A percentile compares a stretch with the other conserved stretches of the same genome.
Evolutionary conservation across 106 monocot genomes (phyloP).

Genomic region (Dioscorea alata): DNA sequence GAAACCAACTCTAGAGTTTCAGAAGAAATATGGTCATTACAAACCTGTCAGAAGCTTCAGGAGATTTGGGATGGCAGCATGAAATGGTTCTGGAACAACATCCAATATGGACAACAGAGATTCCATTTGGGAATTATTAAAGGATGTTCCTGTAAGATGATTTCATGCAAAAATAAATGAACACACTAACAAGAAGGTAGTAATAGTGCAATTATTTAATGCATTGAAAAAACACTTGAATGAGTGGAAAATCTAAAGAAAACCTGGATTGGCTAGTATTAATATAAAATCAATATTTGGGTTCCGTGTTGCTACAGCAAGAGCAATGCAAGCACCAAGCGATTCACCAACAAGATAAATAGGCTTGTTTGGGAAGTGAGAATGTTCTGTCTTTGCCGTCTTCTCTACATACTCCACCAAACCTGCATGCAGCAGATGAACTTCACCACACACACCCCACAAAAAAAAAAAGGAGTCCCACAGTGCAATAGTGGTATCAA

Average conservation of each 20-base stretch:
- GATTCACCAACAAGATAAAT: conserved; percentile 90
- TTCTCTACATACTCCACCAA: conserved; percentile 62
- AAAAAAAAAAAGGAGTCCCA: too few relatives aligned
- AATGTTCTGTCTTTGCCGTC: conserved; percentile 36
- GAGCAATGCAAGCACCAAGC: conserved; percentile 78
- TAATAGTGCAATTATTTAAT: not conserved
- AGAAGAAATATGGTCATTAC: not conserved
- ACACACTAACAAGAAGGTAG: not conserved
- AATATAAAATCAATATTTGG: conserved; percentile 67
- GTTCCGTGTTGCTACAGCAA: conserved; percentile 71
- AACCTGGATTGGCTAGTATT: conserved; percentile 83
- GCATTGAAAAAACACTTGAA: not conserved
- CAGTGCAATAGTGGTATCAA: too few relatives aligned
- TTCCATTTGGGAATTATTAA: conserved; percentile 41
- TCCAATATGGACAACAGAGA: conserved; percentile 29
- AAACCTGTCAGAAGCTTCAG: conserved; percentile 44
- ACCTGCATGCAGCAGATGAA: conserved; percentile 24
- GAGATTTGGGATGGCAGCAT: conserved; percentile 26
- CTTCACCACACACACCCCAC: not conserved
- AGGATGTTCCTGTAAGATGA: conserved; percentile 51
- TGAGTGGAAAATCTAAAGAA: not conserved
- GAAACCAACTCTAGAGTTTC: too few relatives aligned
- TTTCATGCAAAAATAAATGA: not conserved
- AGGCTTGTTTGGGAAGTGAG: conserved; percentile 30
- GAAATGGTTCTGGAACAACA: conserved; percentile 43